A percentile compares a stretch with the other conserved stretches of the same genome.
phyloP scores from a whole-genome alignment of 75 land plant species.

The Picea sitchensis region DNA sequence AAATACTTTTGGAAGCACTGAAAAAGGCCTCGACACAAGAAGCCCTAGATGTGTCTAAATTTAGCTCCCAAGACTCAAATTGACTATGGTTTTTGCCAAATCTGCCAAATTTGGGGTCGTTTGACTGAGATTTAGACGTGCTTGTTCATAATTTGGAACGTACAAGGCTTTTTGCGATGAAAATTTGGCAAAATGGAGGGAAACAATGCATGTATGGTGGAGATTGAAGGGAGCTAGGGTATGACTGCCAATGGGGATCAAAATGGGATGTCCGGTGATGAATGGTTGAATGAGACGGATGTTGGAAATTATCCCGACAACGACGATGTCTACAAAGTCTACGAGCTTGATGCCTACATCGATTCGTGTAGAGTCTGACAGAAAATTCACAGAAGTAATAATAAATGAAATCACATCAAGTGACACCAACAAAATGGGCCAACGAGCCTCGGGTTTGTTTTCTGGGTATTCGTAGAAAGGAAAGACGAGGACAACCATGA shows the following conservation, averaged over 20 bases:
- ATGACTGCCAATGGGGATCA: background rate
- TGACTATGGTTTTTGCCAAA: background rate
- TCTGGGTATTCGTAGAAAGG: no score
- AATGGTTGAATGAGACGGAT: background rate
- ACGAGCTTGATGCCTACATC: background rate
- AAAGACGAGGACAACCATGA: no score
- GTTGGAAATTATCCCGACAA: background rate
- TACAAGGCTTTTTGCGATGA: background rate
- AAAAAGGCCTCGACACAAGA: background rate
- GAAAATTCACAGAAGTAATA: background rate
- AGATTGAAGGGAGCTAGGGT: conserved; percentile 1
- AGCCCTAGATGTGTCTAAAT: background rate
- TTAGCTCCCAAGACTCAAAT: background rate
- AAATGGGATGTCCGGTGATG: background rate
- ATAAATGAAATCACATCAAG: background rate
- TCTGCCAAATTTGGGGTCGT: background rate
- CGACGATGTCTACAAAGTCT: background rate
- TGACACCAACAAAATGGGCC: background rate
- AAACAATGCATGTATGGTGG: background rate
- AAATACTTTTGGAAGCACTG: background rate
- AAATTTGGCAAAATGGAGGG: no score
- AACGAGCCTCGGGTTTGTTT: no score
- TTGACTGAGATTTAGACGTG: background rate
- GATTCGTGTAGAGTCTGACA: background rate
- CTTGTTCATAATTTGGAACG: background rate